phyloP scores from a whole-genome alignment of 2,329 filamentous ascomycete species.

The Dothideomycetes sp. region DNA sequence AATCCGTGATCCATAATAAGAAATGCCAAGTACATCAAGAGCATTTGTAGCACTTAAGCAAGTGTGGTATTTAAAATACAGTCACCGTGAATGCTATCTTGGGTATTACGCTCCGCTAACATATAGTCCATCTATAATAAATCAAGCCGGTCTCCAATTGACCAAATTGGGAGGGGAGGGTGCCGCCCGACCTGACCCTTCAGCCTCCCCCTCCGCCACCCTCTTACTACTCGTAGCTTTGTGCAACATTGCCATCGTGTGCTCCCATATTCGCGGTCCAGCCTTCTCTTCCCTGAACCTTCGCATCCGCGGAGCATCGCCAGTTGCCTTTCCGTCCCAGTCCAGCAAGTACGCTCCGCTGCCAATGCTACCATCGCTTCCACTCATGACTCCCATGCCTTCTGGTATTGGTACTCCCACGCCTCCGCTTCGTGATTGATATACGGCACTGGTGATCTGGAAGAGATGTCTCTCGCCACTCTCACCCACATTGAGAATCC shows the following conservation, averaged over 20 bases:
- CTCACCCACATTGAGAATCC: constrained; percentile 28
- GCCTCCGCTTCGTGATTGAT: constrained; percentile 16
- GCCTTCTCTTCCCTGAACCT: constrained; percentile 21
- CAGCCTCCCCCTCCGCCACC: constrained; percentile 14
- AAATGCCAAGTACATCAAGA: no score
- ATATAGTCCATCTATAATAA: no score
- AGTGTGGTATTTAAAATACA: no score
- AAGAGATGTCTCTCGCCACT: constrained; percentile 37
- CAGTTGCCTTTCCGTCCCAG: constrained; percentile 24
- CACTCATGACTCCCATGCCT: constrained; percentile 17
- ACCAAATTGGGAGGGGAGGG: constrained; percentile 16
- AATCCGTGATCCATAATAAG: no score
- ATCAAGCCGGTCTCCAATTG: no score
- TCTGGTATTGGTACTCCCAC: constrained; percentile 19
- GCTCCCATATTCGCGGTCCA: constrained; percentile 23
- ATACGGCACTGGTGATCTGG: constrained; percentile 24
- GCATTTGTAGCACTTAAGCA: no score
- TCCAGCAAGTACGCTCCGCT: constrained; percentile 27
- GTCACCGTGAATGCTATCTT: no score
- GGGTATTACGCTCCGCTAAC: no score
- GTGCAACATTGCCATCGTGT: constrained; percentile 23
- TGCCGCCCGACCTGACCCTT: constrained; percentile 12
- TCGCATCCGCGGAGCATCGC: constrained; percentile 20
- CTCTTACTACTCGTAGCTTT: constrained; percentile 19
- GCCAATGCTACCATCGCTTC: constrained; percentile 19